These are phyloP conservation scores for Ophiocordyceps polyrhachis-furcata DNA, from an alignment of 2,329 filamentous ascomycete genomes.

Conservation along the genomic window DNA sequence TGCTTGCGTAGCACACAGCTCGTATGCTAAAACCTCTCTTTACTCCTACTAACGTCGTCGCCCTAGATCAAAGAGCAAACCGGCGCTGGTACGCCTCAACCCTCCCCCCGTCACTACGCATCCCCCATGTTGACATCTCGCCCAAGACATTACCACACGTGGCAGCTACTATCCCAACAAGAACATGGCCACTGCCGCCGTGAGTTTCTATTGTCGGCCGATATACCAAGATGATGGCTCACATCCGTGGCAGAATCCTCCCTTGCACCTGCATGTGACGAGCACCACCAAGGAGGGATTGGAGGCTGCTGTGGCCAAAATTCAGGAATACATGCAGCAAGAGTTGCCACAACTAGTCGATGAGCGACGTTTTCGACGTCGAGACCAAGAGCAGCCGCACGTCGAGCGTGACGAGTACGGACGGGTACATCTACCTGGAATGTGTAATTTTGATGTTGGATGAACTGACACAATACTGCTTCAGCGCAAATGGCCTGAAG, in stretches of 20 bases:
- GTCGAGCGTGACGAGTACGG: constrained; percentile 85
- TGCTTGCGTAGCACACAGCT: constrained; percentile 57
- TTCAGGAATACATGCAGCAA: constrained; percentile 90
- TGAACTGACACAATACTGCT: not conserved
- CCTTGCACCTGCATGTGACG: constrained; percentile 86
- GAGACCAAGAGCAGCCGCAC: constrained; percentile 50
- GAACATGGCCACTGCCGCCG: constrained; percentile 83
- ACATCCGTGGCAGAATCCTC: constrained; percentile 49
- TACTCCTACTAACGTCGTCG: constrained; percentile 88
- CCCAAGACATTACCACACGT: constrained; percentile 88
- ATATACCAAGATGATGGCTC: not conserved
- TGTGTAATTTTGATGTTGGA: not conserved
- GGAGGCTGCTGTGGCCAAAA: constrained; percentile 69
- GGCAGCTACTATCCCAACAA: constrained; percentile 96
- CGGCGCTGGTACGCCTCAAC: constrained; percentile 82
- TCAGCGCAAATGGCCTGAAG: constrained; percentile 98
- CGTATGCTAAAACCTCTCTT: constrained; percentile 42
- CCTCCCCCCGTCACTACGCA: constrained; percentile 11
- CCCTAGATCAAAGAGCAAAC: constrained; percentile 98
- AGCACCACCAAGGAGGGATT: constrained; percentile 85
- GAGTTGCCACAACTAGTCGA: constrained; percentile 91
- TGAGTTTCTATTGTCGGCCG: constrained; percentile 28
- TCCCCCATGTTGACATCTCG: constrained; percentile 31
- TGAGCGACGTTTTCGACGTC: constrained; percentile 74
- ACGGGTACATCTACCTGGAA: constrained; percentile 36